Conservation (phyloP, 306 rosid genomes). For the Cyclanthera cordifolia region DNA sequence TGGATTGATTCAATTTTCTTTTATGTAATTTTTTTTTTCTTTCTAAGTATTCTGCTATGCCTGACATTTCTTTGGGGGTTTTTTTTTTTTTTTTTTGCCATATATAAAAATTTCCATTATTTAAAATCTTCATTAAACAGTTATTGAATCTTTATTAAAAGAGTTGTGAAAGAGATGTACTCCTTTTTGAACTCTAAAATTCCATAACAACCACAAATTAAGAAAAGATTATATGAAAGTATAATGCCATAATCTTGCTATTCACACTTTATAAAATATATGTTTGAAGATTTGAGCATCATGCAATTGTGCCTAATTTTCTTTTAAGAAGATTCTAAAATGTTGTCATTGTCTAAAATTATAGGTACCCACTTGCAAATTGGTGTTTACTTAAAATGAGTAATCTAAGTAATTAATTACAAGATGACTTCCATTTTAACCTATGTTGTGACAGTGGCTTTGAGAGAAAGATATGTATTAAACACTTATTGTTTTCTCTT, state of each 20-base stretch:
- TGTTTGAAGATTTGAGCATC: neutral
- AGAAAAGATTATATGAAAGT: neutral
- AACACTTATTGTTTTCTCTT: neutral
- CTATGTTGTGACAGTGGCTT: conserved; percentile 1
- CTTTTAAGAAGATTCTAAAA: conserved; percentile 7
- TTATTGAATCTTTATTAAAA: neutral
- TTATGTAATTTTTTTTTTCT: too few species aligned
- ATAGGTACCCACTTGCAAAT: conserved; percentile 3
- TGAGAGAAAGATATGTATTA: neutral
- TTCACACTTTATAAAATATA: conserved; percentile 6
- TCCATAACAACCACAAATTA: neutral
- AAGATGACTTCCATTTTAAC: conserved; percentile 5
- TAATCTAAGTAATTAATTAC: conserved; percentile 8
- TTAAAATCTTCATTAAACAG: neutral
- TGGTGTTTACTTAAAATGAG: neutral
- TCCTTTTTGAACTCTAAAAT: neutral
- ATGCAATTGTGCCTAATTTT: conserved; percentile 11
- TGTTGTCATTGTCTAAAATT: conserved; percentile 10
- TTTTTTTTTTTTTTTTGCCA: too few species aligned
- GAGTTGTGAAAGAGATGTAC: neutral
- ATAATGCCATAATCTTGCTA: neutral
- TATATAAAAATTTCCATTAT: too few species aligned
- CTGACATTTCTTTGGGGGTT: too few species aligned
- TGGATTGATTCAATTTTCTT: too few species aligned
- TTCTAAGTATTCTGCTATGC: too few species aligned